Evolutionary conservation across 73 alveolate genomes (phyloP), one percentile per base, ranked within the genome.

Genomic region (Paramecium sexaurelia): DNA sequence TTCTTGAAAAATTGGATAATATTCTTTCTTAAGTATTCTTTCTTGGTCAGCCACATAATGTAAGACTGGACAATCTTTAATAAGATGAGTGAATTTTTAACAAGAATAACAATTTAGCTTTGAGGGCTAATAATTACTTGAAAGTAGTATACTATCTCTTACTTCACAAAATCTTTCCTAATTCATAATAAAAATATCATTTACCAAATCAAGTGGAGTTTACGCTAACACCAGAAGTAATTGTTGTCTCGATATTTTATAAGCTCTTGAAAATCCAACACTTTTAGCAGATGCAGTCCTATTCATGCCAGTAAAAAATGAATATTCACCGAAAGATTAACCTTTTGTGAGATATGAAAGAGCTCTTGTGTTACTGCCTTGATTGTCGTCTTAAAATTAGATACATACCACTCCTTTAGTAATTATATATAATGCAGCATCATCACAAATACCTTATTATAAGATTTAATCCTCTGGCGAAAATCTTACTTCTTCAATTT

Each of bases 201-300:
- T 2, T 61, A 61, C 83, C 26, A 61, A 61, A 29, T 61, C 83
- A 29, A 61, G 26, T 0, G 83, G 83, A 15, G 47, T 26, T 29
- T 29, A 29, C 7, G 45, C 83, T 32, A 61, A 61, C 3, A 71
- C 56, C 1, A 40, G 2, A 0, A 71, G 43, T 13, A 71, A 36
- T 36, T 71, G 55, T 35, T 32, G 15, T 29, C 86, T 29, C 6
- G 86, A 1, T 24, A 87, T 87, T 26, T 87, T 87, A 24, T 68
- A 87, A 9, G 93, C 95, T 19, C 93, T 91, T 26, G 96, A 73
- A 56, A 94, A 85, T 27, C 88, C 93, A 32, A 55, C 84, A 5
- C 95, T 85, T 55, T 94, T 86, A 45, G 93, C 95, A 35, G 92
- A 71, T 11, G 93, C 93, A 20, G 92, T 87, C 66, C 97, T 78